Conservation (phyloP, 257 asterid species). For the Haberlea rhodopensis region DNA sequence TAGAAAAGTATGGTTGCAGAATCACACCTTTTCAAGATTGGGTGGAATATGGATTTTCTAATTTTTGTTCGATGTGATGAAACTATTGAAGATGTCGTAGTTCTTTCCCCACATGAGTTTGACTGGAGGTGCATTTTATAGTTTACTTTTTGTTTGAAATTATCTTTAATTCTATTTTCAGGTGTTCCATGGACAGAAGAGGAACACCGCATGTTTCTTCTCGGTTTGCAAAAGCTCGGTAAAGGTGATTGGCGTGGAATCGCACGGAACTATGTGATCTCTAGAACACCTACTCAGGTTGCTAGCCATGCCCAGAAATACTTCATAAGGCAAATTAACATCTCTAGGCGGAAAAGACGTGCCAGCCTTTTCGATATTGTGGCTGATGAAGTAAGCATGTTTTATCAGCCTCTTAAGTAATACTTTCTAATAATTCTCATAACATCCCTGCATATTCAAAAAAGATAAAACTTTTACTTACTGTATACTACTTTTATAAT, state of each 20-base stretch:
- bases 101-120: too few relatives aligned
- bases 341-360: constrained; percentile 90
- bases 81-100: too few relatives aligned
- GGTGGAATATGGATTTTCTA: too few relatives aligned
- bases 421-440: not conserved
- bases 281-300: constrained; percentile 98
- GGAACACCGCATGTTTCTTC: constrained; percentile 90
- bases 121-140: not conserved
- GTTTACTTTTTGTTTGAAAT: constrained; percentile 17
- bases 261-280: constrained; percentile 84
- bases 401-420: constrained; percentile 3
- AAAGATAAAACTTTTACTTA: not conserved
- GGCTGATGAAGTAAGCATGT: constrained; percentile 79
- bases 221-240: constrained; percentile 96
- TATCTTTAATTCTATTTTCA: constrained; percentile 23
- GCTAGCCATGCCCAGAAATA: constrained; percentile 99
- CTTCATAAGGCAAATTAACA: constrained; percentile 88
- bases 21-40: too few relatives aligned
- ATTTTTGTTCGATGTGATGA: too few relatives aligned
- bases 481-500: not conserved
- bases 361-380: constrained; percentile 97
- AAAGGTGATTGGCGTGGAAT: constrained; percentile 99
- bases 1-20: too few relatives aligned
- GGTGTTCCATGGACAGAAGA: constrained; percentile 99
- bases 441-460: not conserved